A percentile compares a stretch with the other conserved stretches of the same genome.
These are phyloP conservation scores for Picocystis salinarum DNA, from an alignment of 139 green algal species.

Conservation along the genomic window DNA sequence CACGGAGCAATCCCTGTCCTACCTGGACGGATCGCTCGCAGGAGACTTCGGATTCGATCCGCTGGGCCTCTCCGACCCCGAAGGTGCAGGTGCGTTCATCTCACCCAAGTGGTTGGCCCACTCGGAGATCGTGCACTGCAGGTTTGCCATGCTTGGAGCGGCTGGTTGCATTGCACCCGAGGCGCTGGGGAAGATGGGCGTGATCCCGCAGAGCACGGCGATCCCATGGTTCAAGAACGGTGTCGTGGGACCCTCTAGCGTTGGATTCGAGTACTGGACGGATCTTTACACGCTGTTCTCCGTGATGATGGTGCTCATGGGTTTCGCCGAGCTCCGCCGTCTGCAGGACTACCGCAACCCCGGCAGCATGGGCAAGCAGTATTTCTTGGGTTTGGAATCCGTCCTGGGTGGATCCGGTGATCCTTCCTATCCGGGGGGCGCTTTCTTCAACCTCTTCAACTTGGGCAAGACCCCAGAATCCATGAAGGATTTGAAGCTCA, in stretches of 20 bases:
- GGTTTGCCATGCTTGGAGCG: conserved; percentile 93
- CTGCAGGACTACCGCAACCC: conserved; percentile 59
- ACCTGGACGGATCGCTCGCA: conserved; percentile 82
- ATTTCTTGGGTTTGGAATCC: conserved; percentile 85
- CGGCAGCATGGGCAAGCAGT: conserved; percentile 78
- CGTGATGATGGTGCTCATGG: conserved; percentile 75
- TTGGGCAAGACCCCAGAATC: conserved; percentile 55
- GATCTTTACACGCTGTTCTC: conserved; percentile 89
- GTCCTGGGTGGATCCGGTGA: conserved; percentile 63
- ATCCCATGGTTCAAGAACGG: conserved; percentile 72
- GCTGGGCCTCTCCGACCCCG: conserved; percentile 81
- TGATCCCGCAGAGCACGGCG: conserved; percentile 57
- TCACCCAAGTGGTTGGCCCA: conserved; percentile 78
- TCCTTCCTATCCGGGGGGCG: conserved; percentile 81
- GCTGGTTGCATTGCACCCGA: conserved; percentile 84
- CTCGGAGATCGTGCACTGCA: conserved; percentile 48
- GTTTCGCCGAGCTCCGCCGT: conserved; percentile 80
- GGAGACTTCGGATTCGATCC: conserved; percentile 73
- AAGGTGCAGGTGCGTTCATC: conserved; percentile 74
- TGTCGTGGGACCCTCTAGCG: conserved; percentile 60
- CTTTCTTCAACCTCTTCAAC: conserved; percentile 88
- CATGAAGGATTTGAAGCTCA: conserved; percentile 69
- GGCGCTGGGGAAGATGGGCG: conserved; percentile 51
- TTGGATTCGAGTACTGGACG: conserved; percentile 53
- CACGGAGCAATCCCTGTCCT: conserved; percentile 49